phyloP scores from a whole-genome alignment of 768 basidiomycete species.

The Dentipellis fragilis region DNA sequence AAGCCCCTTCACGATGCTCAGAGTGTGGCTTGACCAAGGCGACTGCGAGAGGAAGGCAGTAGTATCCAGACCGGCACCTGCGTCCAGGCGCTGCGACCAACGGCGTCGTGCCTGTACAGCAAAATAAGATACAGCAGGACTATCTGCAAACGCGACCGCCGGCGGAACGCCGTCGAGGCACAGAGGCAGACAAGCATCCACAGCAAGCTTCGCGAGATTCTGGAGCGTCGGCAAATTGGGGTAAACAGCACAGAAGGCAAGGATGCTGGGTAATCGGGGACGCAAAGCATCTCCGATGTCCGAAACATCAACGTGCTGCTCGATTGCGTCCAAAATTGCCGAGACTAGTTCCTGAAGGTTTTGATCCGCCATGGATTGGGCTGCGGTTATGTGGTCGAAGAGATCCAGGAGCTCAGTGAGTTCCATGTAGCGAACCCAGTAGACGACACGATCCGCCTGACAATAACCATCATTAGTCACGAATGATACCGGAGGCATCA shows the following conservation, averaged over 20 bases:
- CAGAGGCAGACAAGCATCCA: slow-evolving; percentile 1
- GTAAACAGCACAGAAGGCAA: slow-evolving; percentile 4
- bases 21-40: slow-evolving; percentile 33
- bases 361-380: not conserved
- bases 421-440: slow-evolving; percentile 53
- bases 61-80: slow-evolving; percentile 17
- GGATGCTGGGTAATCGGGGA: slow-evolving; percentile 6
- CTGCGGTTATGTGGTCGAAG: slow-evolving; percentile 25
- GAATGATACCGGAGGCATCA: too few relatives aligned
- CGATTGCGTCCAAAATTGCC: slow-evolving; percentile 3
- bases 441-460: slow-evolving; percentile 5
- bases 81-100: slow-evolving; percentile 6
- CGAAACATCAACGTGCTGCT: slow-evolving; percentile 1
- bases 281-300: slow-evolving; percentile 1
- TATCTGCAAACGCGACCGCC: not conserved
- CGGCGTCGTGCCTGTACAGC: not conserved
- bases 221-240: slow-evolving; percentile 1
- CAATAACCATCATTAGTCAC: too few relatives aligned
- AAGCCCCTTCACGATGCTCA: slow-evolving; percentile 31
- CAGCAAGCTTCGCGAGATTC: slow-evolving; percentile 3
- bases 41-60: slow-evolving; percentile 30
- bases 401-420: slow-evolving; percentile 30
- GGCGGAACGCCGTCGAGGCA: slow-evolving; percentile 6
- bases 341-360: not conserved
- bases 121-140: slow-evolving; percentile 5